phyloP scores from a whole-genome alignment of 257 asterid species.

The Ilex aquifolium region DNA sequence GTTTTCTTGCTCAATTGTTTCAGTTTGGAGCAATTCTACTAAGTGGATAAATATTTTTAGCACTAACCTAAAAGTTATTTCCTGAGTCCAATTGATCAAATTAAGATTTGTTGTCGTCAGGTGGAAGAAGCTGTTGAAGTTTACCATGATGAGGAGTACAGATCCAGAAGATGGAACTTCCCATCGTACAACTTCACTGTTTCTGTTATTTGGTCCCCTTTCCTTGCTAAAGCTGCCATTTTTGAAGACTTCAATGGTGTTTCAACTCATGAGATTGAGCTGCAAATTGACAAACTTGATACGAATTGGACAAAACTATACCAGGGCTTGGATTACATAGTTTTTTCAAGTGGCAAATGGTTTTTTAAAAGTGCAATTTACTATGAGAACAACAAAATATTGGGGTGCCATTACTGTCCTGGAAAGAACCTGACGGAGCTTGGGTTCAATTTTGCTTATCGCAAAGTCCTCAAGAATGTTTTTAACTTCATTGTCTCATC shows the following conservation, averaged over 20 bases:
- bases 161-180: slow-evolving; percentile 62
- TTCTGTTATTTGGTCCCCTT: slow-evolving; percentile 74
- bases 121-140: slow-evolving; percentile 59
- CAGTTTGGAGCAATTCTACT: no score
- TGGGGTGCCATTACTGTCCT: slow-evolving; percentile 69
- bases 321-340: slow-evolving; percentile 41
- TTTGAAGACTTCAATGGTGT: slow-evolving; percentile 61
- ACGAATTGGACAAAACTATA: slow-evolving; percentile 52
- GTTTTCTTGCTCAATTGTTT: no score
- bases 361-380: slow-evolving; percentile 54
- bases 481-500: slow-evolving; percentile 41
- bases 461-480: slow-evolving; percentile 44
- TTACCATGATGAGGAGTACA: slow-evolving; percentile 59
- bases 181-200: slow-evolving; percentile 54
- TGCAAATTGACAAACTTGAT: slow-evolving; percentile 69
- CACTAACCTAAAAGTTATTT: no score
- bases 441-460: slow-evolving; percentile 50
- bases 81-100: no score
- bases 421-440: slow-evolving; percentile 48
- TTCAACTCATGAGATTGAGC: slow-evolving; percentile 52
- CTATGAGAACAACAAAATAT: slow-evolving; percentile 37
- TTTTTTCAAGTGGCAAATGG: slow-evolving; percentile 72
- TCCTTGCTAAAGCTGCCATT: slow-evolving; percentile 58
- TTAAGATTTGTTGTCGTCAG: slow-evolving; percentile 16
- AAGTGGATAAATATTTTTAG: no score